Evolutionary conservation across 495 filamentous ascomycete genomes (phyloP).

Genomic region (Cercophora samala): DNA sequence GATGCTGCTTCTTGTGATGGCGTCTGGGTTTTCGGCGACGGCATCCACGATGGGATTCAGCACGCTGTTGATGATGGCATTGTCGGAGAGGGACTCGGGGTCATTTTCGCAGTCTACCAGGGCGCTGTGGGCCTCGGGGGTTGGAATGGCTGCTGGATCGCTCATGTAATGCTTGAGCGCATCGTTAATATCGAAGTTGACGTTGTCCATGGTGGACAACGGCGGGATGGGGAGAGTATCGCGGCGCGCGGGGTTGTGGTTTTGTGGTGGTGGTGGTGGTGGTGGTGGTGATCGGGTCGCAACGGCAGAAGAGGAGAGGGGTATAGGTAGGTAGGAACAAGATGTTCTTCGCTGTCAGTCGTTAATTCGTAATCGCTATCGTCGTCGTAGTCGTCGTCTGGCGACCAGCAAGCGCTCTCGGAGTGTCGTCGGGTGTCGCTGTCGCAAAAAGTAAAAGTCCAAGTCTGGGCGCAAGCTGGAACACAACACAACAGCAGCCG

Average conservation of each 20-base stretch:
- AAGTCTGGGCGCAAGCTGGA: not conserved
- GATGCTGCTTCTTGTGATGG: conserved; percentile 67
- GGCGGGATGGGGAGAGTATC: conserved; percentile 6
- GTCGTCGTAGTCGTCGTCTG: conserved; percentile 10
- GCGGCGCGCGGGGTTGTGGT: conserved; percentile 22
- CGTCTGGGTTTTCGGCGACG: conserved; percentile 86
- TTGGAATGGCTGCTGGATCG: conserved; percentile 77
- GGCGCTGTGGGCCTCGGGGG: conserved; percentile 79
- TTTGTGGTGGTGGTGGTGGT: conserved; percentile 7
- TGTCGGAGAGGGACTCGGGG: conserved; percentile 73
- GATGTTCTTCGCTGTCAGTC: not conserved
- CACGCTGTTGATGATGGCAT: conserved; percentile 72
- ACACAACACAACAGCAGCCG: not conserved
- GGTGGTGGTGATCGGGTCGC: conserved; percentile 5
- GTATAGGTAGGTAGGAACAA: too few relatives aligned
- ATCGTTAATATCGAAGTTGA: conserved; percentile 91
- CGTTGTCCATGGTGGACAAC: conserved; percentile 62
- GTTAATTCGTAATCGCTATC: not conserved
- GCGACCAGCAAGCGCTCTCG: conserved; percentile 19
- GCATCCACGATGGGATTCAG: conserved; percentile 92
- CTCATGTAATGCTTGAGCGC: conserved; percentile 93
- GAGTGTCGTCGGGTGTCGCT: conserved; percentile 12
- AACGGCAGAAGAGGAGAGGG: not conserved
- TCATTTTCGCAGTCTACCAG: conserved; percentile 90
- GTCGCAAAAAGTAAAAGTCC: conserved; percentile 15